These are phyloP conservation scores for Laguncularia racemosa DNA, from an alignment of 345 rosid species.

Conservation along the genomic window DNA sequence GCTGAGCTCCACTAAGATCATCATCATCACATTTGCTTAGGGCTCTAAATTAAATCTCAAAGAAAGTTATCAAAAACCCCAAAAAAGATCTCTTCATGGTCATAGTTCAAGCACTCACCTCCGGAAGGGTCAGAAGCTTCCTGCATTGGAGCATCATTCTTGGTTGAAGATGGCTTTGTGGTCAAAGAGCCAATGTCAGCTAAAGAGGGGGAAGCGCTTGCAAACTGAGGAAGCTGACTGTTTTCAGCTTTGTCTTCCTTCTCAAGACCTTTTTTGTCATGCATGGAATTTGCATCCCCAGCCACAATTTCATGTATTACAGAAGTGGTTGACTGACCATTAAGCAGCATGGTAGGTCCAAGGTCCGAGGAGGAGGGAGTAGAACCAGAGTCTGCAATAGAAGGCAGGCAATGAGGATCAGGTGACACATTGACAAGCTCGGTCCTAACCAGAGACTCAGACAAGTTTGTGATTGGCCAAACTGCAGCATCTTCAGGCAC, in stretches of 20 bases:
- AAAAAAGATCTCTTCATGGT: background rate
- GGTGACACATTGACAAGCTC: constrained; percentile 24
- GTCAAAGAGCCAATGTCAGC: constrained; percentile 4
- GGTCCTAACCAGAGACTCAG: constrained; percentile 23
- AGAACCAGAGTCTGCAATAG: constrained; percentile 18
- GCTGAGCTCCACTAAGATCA: no score
- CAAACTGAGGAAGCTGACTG: constrained; percentile 21
- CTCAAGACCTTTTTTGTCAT: constrained; percentile 11
- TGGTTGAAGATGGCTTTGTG: constrained; percentile 14
- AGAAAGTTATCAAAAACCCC: no score
- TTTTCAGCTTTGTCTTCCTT: constrained; percentile 22
- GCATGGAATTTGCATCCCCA: constrained; percentile 14
- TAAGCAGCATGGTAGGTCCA: constrained; percentile 25
- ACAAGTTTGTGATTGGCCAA: constrained; percentile 7
- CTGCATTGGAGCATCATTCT: constrained; percentile 16
- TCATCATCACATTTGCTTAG: no score
- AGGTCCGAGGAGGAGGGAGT: constrained; percentile 38
- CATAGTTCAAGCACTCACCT: constrained; percentile 26
- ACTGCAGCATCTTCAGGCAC: constrained; percentile 9
- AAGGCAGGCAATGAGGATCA: constrained; percentile 12
- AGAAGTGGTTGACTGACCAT: constrained; percentile 18
- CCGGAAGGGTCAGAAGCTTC: constrained; percentile 14
- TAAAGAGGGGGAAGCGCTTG: constrained; percentile 23
- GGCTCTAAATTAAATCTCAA: no score
- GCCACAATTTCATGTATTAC: constrained; percentile 19